These are phyloP conservation scores for Metarhizium robertsii DNA, from an alignment of 2,329 filamentous ascomycete species.

Conservation along the genomic window DNA sequence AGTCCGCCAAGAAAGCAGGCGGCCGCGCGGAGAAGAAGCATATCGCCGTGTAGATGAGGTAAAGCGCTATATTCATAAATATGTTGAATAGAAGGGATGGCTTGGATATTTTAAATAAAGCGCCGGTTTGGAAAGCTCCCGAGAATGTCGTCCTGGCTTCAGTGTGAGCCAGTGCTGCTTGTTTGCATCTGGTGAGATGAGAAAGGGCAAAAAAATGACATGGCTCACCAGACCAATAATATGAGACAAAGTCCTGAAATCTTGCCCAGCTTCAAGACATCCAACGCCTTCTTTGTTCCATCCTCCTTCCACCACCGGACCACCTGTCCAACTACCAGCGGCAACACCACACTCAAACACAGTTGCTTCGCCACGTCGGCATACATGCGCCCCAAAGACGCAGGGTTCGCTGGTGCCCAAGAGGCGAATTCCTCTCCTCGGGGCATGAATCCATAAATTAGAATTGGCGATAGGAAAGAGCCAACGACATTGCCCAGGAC, in stretches of 20 bases:
- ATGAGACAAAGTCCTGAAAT: constrained; percentile 36
- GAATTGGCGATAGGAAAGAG: no score
- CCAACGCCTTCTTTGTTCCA: no score
- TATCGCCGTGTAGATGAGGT: constrained; percentile 45
- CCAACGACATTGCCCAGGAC: no score
- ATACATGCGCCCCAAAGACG: constrained; percentile 53
- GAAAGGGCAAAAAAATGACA: no score
- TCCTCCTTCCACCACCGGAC: no score
- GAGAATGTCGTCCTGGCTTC: constrained; percentile 54
- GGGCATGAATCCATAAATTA: no score
- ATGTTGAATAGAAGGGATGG: constrained; percentile 57
- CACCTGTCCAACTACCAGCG: constrained; percentile 35
- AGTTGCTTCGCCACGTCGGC: constrained; percentile 58
- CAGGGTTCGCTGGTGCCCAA: constrained; percentile 43
- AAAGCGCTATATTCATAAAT: constrained; percentile 57
- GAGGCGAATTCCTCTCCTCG: constrained; percentile 41
- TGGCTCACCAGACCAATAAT: constrained; percentile 37
- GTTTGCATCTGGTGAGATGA: no score
- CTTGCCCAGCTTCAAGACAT: no score
- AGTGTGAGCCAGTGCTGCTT: no score
- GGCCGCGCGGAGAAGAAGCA: no score
- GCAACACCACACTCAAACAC: constrained; percentile 56
- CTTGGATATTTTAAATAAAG: constrained; percentile 47
- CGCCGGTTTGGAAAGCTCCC: constrained; percentile 52
- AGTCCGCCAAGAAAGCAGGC: no score